Conservation (phyloP, 2,329 filamentous ascomycete species). For the Colletotrichum gigasporum region DNA sequence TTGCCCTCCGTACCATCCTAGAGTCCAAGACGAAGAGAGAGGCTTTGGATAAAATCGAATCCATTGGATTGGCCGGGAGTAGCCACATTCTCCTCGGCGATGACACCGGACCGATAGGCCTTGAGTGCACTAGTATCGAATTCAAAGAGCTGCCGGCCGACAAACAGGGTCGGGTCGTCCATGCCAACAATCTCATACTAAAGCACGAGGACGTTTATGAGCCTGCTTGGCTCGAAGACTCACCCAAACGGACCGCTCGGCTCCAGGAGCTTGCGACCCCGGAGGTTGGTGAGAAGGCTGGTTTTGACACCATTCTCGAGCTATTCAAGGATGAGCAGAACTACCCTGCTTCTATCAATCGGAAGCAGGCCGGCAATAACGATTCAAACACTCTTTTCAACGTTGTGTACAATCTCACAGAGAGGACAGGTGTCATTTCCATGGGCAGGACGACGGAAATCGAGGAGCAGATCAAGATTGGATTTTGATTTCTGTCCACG, state of each 20-base stretch:
- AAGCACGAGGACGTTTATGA: slow-evolving; percentile 41
- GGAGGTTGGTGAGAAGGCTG: not conserved
- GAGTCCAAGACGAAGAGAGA: slow-evolving; percentile 53
- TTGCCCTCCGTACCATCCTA: slow-evolving; percentile 64
- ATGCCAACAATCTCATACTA: slow-evolving; percentile 35
- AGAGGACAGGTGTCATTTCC: not conserved
- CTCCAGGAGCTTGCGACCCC: slow-evolving; percentile 37
- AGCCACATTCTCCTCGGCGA: slow-evolving; percentile 27
- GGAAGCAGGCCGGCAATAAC: slow-evolving; percentile 34
- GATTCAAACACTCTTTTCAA: slow-evolving; percentile 43
- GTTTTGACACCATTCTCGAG: slow-evolving; percentile 28
- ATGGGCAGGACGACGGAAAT: too few species aligned
- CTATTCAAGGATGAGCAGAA: slow-evolving; percentile 41
- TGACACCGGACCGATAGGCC: not conserved
- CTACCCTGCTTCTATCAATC: slow-evolving; percentile 41
- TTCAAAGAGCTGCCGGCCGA: slow-evolving; percentile 9
- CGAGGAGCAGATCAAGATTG: too few species aligned
- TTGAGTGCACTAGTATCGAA: slow-evolving; percentile 21
- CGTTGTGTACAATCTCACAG: slow-evolving; percentile 27
- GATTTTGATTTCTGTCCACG: too few species aligned
- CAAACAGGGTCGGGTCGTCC: slow-evolving; percentile 10
- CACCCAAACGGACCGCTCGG: slow-evolving; percentile 36
- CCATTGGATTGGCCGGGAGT: slow-evolving; percentile 20
- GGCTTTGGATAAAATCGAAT: slow-evolving; percentile 1
- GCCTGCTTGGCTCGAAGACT: slow-evolving; percentile 42